Evolutionary conservation across 306 rosid species (phyloP).

Genomic region (Sesbania bispinosa): DNA sequence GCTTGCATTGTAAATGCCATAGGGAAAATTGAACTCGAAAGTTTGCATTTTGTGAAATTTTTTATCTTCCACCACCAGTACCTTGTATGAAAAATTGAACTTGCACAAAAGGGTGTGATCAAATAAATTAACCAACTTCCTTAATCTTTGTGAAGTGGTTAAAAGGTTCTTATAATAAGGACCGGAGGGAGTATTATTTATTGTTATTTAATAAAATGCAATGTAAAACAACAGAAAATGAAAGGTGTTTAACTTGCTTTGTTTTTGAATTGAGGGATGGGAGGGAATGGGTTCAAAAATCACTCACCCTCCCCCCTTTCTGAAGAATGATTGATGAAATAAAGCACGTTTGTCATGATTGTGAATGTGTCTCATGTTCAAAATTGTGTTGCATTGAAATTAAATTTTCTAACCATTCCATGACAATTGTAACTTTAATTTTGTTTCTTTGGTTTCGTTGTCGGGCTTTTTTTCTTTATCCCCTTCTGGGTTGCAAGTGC

Average conservation of each 20-base stretch:
- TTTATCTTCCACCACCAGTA: neutral
- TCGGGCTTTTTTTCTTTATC: neutral
- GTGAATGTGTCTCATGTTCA: neutral
- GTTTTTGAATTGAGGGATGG: neutral
- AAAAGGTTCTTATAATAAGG: too few relatives aligned
- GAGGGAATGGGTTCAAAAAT: neutral
- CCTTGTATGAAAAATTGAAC: neutral
- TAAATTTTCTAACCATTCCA: neutral
- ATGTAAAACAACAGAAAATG: neutral
- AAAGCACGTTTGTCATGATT: neutral
- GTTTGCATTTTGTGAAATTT: neutral
- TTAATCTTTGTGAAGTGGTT: too few relatives aligned
- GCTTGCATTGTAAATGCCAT: neutral
- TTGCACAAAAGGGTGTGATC: neutral
- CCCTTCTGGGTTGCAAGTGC: constrained; percentile 30
- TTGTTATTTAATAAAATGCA: neutral
- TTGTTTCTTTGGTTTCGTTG: constrained; percentile 1
- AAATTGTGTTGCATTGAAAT: neutral
- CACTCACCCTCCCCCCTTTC: neutral
- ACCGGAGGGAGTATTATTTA: too few relatives aligned
- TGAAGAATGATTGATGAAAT: neutral
- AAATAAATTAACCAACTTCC: too few relatives aligned
- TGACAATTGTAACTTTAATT: neutral
- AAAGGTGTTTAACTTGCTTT: neutral
- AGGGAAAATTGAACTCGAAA: neutral